Evolutionary conservation across 164 flowering plant species (phyloP), one percentile per base, ranked within the genome.

Genomic region (Nymphaea thermarum): DNA sequence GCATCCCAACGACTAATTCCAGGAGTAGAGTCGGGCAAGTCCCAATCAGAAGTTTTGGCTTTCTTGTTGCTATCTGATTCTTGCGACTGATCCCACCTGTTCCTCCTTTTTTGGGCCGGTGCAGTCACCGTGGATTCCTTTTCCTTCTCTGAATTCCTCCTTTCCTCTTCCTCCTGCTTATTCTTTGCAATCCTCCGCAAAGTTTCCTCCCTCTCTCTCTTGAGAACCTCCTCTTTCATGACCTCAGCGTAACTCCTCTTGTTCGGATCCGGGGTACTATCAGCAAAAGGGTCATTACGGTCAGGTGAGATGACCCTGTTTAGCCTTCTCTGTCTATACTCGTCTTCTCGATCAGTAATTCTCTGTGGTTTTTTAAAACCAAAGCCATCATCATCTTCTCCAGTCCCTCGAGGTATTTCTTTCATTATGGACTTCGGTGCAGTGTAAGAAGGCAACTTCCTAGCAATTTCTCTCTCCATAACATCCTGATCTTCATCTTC

Each of bases 1-100:
- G 97, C 95, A 80, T 93, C 98, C 98, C 98, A 93, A 45, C 97
- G 72, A 0, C 98, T 93, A 71, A 85, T 85, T 57, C 93, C 98
- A 0, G 97, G 91, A 0, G 97, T 85, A 1, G 95, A 82, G 74
- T 91, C 99, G 0, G 96, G 98, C 84, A 84, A 60, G 64, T 94
- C 99, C 99, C 99, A 94, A 71, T 94, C 99, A 4, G 99, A 94
- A 0, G 72, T 74, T 68, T 85, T 91, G 0, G 89, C 82, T 73
- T 91, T 91, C 82, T 90, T 94, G 14, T 70, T 77, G 60, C 65
- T 69, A 6, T 71, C 78, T 10, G 43, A 59, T 10, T 79, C 81
- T 80, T 90, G 89, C 10, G 89, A 80, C 72, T 83, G 89, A 65
- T 91, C 99, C 99, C 98, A 95, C 71, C 96, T 77, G 69, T 91